These are phyloP conservation scores for Monilinia fructicola DNA, from an alignment of 2,329 filamentous ascomycete genomes.

Conservation along the genomic window DNA sequence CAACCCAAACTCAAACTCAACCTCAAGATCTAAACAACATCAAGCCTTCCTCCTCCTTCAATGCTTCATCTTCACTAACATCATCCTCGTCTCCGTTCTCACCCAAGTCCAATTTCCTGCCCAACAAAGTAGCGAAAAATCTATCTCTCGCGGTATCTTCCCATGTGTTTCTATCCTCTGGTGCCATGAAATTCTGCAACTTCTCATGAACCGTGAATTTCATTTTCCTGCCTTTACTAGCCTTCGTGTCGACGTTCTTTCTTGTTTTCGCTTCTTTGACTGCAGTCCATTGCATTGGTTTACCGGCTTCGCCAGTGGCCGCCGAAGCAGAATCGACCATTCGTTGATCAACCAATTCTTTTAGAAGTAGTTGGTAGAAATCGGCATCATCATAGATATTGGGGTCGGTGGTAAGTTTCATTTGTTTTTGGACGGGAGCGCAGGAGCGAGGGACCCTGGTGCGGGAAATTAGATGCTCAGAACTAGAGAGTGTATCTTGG, in stretches of 20 bases:
- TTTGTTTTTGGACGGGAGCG: constrained; percentile 65
- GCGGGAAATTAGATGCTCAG: constrained; percentile 66
- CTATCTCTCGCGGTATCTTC: constrained; percentile 74
- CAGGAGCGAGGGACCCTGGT: constrained; percentile 73
- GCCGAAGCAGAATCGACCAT: constrained; percentile 62
- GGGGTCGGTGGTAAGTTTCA: constrained; percentile 56
- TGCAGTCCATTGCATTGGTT: constrained; percentile 58
- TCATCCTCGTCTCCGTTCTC: constrained; percentile 56
- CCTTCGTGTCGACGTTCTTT: constrained; percentile 86
- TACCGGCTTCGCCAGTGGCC: constrained; percentile 42
- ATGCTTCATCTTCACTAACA: constrained; percentile 47
- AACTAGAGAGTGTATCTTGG: constrained; percentile 64
- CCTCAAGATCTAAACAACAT: constrained; percentile 39
- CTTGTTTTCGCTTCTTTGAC: constrained; percentile 76
- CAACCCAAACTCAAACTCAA: background rate
- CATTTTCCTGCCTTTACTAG: constrained; percentile 92
- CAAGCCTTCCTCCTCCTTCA: constrained; percentile 38
- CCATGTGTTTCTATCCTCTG: constrained; percentile 80
- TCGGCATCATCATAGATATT: constrained; percentile 88
- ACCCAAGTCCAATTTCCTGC: constrained; percentile 64
- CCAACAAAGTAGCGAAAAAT: constrained; percentile 74
- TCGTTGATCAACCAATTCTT: constrained; percentile 89
- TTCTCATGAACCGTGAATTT: constrained; percentile 95
- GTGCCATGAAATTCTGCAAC: constrained; percentile 96
- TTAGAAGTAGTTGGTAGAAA: constrained; percentile 90